These are phyloP conservation scores for Tympanopsis confertula DNA, from an alignment of 2,329 filamentous ascomycete species.

Conservation along the genomic window DNA sequence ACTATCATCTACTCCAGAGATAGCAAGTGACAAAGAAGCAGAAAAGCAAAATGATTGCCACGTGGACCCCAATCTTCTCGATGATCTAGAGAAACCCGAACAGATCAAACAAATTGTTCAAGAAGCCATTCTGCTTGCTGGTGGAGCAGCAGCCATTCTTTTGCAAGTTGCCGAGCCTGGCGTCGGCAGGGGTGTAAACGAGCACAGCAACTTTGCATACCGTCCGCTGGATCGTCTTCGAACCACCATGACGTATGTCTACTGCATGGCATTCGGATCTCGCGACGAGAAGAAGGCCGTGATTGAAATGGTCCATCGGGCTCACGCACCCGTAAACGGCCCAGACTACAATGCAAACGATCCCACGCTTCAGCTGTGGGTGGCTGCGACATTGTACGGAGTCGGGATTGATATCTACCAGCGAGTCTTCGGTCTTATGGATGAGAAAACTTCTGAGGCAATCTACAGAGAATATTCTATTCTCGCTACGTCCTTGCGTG, in stretches of 20 bases:
- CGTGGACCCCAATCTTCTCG: too few species aligned
- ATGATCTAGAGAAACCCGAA: too few species aligned
- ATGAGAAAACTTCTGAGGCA: conserved; percentile 4
- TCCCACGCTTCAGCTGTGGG: conserved; percentile 7
- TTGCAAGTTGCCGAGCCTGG: conserved; percentile 3
- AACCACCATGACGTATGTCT: conserved; percentile 4
- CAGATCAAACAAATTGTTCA: too few species aligned
- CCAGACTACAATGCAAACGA: conserved; percentile 6
- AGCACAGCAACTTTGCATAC: conserved; percentile 3
- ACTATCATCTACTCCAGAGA: too few species aligned
- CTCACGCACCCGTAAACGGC: conserved; percentile 5
- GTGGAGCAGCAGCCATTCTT: conserved; percentile 1
- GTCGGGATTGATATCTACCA: conserved; percentile 5
- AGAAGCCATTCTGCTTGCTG: too few species aligned
- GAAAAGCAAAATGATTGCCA: too few species aligned
- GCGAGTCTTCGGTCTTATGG: conserved; percentile 4
- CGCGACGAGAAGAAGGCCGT: conserved; percentile 3
- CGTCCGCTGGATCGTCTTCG: conserved; percentile 3
- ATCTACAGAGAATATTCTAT: conserved; percentile 6
- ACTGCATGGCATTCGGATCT: conserved; percentile 7
- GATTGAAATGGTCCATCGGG: conserved; percentile 5
- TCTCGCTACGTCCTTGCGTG: conserved; percentile 6
- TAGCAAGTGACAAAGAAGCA: too few species aligned
- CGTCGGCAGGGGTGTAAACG: conserved; percentile 2
- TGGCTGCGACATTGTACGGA: conserved; percentile 6